A percentile compares a stretch with the other conserved stretches of the same genome.
Evolutionary conservation across 176 grass and related monocot genomes (phyloP).

Genomic region (Oryza nivara): DNA sequence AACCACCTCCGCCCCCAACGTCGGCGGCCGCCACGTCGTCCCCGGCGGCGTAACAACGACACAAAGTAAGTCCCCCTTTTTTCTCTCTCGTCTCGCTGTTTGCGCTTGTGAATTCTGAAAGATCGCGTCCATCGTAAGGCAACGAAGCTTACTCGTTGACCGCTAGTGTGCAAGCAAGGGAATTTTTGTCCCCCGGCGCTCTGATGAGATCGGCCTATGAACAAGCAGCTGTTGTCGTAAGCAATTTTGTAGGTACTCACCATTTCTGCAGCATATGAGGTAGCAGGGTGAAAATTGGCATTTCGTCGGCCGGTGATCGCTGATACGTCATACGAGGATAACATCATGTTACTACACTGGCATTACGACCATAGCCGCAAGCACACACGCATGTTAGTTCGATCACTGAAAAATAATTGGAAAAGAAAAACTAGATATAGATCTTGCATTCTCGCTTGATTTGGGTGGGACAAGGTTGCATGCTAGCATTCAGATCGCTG

Average conservation of each 20-base stretch:
- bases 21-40: conserved; percentile 16
- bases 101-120: not conserved
- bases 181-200: conserved; percentile 9
- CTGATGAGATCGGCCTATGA: conserved; percentile 20
- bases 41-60: conserved; percentile 6
- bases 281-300: not conserved
- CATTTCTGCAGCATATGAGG: not conserved
- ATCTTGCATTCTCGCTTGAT: conserved; percentile 27
- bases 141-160: conserved; percentile 31
- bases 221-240: conserved; percentile 8
- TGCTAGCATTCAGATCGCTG: not conserved
- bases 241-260: not conserved
- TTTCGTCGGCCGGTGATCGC: conserved; percentile 1
- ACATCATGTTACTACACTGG: not conserved
- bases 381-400: not conserved
- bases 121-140: not conserved
- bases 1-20: not conserved
- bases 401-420: not conserved
- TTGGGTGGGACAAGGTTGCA: not conserved
- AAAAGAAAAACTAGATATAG: not conserved
- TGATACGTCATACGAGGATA: conserved; percentile 13
- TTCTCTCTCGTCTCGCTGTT: not conserved
- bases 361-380: not conserved
- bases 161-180: conserved; percentile 7
- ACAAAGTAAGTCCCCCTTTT: conserved; percentile 20